Conservation (phyloP, 2,329 filamentous ascomycete species). For the Tolypocladium cylindrosporum region DNA sequence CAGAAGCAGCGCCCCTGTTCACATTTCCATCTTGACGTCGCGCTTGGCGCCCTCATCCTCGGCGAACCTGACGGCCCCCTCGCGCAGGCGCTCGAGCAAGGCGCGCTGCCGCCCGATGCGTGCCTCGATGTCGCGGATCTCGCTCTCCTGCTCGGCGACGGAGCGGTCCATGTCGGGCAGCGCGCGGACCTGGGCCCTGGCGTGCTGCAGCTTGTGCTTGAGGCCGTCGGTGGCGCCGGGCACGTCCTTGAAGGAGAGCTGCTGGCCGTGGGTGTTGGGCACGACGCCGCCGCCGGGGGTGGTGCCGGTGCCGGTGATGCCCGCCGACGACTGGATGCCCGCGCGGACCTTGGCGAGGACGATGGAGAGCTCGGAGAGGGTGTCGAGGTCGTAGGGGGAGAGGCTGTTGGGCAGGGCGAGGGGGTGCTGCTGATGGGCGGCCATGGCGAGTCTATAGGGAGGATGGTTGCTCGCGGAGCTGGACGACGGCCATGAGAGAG, state of each 20-base stretch:
- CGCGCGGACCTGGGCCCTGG: conserved; percentile 52
- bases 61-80: conserved; percentile 27
- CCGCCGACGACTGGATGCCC: conserved; percentile 30
- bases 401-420: conserved; percentile 53
- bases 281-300: conserved; percentile 20
- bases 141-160: conserved; percentile 58
- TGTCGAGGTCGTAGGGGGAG: conserved; percentile 74
- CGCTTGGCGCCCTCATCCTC: conserved; percentile 16
- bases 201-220: conserved; percentile 75
- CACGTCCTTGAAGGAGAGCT: conserved; percentile 59
- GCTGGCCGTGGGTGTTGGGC: conserved; percentile 22
- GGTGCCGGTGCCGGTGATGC: conserved; percentile 27
- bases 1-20: conserved; percentile 11
- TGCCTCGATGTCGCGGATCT: conserved; percentile 57
- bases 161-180: conserved; percentile 62
- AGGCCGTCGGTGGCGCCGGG: conserved; percentile 67
- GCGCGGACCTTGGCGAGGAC: conserved; percentile 65
- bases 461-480: not conserved
- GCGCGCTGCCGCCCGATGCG: conserved; percentile 52
- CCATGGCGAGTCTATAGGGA: not conserved
- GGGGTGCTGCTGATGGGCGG: conserved; percentile 22
- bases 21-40: conserved; percentile 32
- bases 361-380: conserved; percentile 69
- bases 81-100: conserved; percentile 43
- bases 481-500: not conserved